Evolutionary conservation across 345 rosid species (phyloP), one percentile per base, ranked within the genome.

Genomic region (Arabidopsis suecica): DNA sequence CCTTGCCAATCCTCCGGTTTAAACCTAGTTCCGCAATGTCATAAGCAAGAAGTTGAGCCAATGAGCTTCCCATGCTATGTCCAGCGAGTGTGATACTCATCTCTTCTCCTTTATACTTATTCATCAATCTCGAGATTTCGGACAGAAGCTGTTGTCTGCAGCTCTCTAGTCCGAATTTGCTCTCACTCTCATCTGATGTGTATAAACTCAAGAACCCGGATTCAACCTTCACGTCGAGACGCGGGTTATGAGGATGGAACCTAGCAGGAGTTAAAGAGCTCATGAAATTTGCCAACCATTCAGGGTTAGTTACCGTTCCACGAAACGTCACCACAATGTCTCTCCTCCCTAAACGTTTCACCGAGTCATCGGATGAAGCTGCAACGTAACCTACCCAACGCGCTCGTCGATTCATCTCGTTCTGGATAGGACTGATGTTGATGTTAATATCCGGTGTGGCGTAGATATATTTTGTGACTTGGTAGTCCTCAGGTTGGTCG

Each of bases 51-150:
- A 93, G 90, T 48, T 83, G 87, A 53, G 96, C 98, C 40, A 93
- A 44, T 51, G 97, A 84, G 54, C 98, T 87, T 58, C 98, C 97
- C 98, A 89, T 87, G 62, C 97, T 89, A 65, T 93, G 98, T 13
- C 97, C 93, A 0, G 97, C 89, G 49, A 93, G 57, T 32, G 97
- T 85, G 48, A 93, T 87, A 81, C 96, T 91, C 54, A 91, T 9
- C 37, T 88, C 84, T 69, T 88, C 91, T 7, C 86, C 87, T 82
- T 83, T 88, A 62, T 86, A 74, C 71, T 73, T 76, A 59, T 57
- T 87, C 9, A 88, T 3, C 13, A 93, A 54, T 68, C 93, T 69
- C 0, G 96, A 91, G 3, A 93, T 83, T 64, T 93, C 98, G 0
- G 93, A 86, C 3, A 93, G 62, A 33, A 93, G 93, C 77, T 93